Evolutionary conservation across 805 yeast species (phyloP), one percentile per base, ranked within the genome.

Genomic region (Pichia heedii): DNA sequence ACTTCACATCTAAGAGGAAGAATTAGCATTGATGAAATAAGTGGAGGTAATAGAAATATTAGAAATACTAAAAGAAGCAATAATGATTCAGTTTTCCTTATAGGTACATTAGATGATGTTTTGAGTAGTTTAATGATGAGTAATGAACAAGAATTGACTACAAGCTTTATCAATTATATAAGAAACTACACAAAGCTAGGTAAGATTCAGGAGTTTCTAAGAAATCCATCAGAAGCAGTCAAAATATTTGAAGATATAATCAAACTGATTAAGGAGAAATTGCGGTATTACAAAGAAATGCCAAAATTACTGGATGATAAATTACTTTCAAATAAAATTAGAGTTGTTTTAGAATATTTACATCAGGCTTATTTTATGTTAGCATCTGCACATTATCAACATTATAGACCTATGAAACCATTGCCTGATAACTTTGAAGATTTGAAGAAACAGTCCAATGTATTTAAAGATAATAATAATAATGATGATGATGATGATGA

Each of bases 281-380:
- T 56, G 18, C 16, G 33, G 39, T 3, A 49, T 47, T 37, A 42
- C 49, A 49, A 44, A 40, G 35, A 33, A 10, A 5, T 15, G 13
- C 12, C 18, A n/a, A 40, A 21, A 26, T 24, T 22, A 2, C 22
- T 15, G 11, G 42, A 48, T 29, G 53, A 54, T 6, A 41, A 37
- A 11, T 40, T 35, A 19, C 16, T 36, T 15, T 38, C 46, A 36
- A 46, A 40, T 27, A 64, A 71, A 41, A 53, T 73, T 11, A 62
- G 84, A 48, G 55, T 65, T 13, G 72, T 79, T 77, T 51, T 71
- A 27, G 82, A 85, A 40, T 54, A 77, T 11, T 62, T 85, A 15
- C 97, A 93, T 57, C 79, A 89, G 41, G 71, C 81, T 36, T 82
- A 76, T 55, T 90, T 89, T 55, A 76, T 87, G 48, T 66, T 84